phyloP scores from a whole-genome alignment of 139 green algal genomes.

The Haematococcus lacustris region DNA sequence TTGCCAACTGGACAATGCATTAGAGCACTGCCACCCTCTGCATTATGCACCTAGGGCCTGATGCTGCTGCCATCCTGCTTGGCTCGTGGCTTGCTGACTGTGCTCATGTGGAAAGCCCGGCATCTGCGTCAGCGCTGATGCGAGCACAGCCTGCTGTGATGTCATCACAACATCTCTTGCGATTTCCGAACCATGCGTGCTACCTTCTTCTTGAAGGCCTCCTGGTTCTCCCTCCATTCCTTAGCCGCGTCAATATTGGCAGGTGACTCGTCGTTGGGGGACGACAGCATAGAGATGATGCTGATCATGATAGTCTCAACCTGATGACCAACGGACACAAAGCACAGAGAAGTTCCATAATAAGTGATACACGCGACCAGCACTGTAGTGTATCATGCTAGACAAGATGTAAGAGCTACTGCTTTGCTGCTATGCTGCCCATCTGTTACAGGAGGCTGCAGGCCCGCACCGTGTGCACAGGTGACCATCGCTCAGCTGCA shows the following conservation, averaged over 20 bases:
- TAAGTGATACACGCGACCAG: not conserved
- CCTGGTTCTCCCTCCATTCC: slow-evolving; percentile 81
- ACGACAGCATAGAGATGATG: slow-evolving; percentile 99
- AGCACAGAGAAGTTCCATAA: not conserved
- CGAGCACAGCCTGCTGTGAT: too few relatives aligned
- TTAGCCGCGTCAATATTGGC: slow-evolving; percentile 98
- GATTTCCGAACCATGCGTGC: slow-evolving; percentile 78
- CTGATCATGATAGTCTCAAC: slow-evolving; percentile 98
- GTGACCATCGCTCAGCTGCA: slow-evolving; percentile 91
- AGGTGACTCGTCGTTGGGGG: slow-evolving; percentile 96
- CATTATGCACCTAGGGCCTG: too few relatives aligned
- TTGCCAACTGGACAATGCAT: too few relatives aligned
- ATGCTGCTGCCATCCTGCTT: too few relatives aligned
- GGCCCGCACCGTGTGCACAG: slow-evolving; percentile 86
- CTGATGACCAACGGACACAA: slow-evolving; percentile 28
- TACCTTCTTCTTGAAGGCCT: slow-evolving; percentile 88
- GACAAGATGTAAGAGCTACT: not conserved
- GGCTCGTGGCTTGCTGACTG: too few relatives aligned
- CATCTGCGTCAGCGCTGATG: too few relatives aligned
- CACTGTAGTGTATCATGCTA: not conserved
- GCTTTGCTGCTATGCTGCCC: not conserved
- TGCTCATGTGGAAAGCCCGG: too few relatives aligned
- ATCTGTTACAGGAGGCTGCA: not conserved
- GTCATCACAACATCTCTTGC: slow-evolving; percentile 80
- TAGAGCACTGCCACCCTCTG: too few relatives aligned